phyloP scores from a whole-genome alignment of 2,329 filamentous ascomycete species.

The Ascocoryne sarcoides region DNA sequence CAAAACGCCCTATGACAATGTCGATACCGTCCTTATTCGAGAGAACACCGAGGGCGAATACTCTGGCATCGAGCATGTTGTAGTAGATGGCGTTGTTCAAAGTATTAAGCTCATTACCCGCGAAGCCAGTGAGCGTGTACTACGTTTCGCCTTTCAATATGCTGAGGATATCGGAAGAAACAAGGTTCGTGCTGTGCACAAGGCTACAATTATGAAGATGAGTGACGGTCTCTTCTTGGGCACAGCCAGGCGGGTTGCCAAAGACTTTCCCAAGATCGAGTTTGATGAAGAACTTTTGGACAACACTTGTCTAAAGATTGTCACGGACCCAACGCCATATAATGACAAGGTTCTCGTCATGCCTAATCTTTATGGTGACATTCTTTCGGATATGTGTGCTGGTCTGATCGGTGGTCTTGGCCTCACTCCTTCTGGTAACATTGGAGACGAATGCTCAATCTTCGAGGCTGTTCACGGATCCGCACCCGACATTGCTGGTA shows the following conservation, averaged over 20 bases:
- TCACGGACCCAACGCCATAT: conserved; percentile 91
- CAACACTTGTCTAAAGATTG: conserved; percentile 99
- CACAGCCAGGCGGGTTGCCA: conserved; percentile 75
- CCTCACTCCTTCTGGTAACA: conserved; percentile 95
- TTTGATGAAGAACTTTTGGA: conserved; percentile 97
- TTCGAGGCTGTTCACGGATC: conserved; percentile 99
- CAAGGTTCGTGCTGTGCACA: conserved; percentile 98
- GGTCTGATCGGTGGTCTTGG: conserved; percentile 96
- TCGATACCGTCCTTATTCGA: conserved; percentile 95
- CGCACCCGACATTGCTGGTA: conserved; percentile 91
- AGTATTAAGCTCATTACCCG: conserved; percentile 99
- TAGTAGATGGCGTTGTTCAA: conserved; percentile 96
- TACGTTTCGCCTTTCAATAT: conserved; percentile 97
- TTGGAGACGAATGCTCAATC: conserved; percentile 97
- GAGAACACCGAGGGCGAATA: conserved; percentile 99
- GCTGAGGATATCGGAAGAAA: conserved; percentile 86
- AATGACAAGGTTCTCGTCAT: conserved; percentile 98
- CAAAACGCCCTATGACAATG: conserved; percentile 97
- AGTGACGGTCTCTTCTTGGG: conserved; percentile 95
- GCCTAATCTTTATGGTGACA: conserved; percentile 99
- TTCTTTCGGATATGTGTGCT: conserved; percentile 98
- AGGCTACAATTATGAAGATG: conserved; percentile 99
- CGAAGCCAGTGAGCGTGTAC: conserved; percentile 88
- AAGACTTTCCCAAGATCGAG: conserved; percentile 92
- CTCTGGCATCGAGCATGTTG: conserved; percentile 97